Evolutionary conservation across 208 protist genomes (phyloP).

Genomic region (Phytomonas sp.): DNA sequence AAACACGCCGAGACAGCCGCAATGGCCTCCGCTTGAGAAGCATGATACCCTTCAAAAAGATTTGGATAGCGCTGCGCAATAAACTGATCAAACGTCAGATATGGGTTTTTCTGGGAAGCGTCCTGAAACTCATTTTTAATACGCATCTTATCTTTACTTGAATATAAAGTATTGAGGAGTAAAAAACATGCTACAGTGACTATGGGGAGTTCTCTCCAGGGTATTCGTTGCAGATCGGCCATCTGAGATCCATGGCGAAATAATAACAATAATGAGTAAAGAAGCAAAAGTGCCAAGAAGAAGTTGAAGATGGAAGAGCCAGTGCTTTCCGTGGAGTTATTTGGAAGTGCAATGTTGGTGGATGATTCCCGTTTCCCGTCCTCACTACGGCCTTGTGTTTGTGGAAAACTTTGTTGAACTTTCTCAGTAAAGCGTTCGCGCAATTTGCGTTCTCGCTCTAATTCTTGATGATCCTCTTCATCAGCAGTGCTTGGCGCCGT

Average conservation of each 20-base stretch:
- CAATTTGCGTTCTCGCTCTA: slow-evolving; percentile 64
- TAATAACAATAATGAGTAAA: slow-evolving; percentile 40
- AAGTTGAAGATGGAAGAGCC: slow-evolving; percentile 52
- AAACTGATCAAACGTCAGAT: slow-evolving; percentile 72
- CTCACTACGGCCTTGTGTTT: slow-evolving; percentile 8
- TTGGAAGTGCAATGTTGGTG: background rate
- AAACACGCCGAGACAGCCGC: slow-evolving; percentile 66
- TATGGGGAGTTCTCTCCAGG: slow-evolving; percentile 74
- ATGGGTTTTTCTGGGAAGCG: slow-evolving; percentile 31
- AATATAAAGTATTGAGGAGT: slow-evolving; percentile 52
- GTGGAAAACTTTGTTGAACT: slow-evolving; percentile 47
- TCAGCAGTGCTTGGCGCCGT: slow-evolving; percentile 8
- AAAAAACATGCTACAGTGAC: slow-evolving; percentile 49
- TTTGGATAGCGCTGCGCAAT: slow-evolving; percentile 55
- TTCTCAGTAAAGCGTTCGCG: slow-evolving; percentile 75
- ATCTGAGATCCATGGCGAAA: slow-evolving; percentile 44
- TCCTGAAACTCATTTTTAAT: slow-evolving; percentile 72
- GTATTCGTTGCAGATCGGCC: slow-evolving; percentile 54
- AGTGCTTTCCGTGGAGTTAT: background rate
- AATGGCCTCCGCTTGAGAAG: slow-evolving; percentile 55
- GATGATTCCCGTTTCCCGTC: background rate
- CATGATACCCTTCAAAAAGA: slow-evolving; percentile 72
- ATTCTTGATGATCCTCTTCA: slow-evolving; percentile 73
- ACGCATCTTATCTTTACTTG: slow-evolving; percentile 45
- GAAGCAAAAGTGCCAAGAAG: slow-evolving; percentile 41